These are phyloP conservation scores for Medicago ruthenica DNA, from an alignment of 306 rosid genomes.

Conservation along the genomic window DNA sequence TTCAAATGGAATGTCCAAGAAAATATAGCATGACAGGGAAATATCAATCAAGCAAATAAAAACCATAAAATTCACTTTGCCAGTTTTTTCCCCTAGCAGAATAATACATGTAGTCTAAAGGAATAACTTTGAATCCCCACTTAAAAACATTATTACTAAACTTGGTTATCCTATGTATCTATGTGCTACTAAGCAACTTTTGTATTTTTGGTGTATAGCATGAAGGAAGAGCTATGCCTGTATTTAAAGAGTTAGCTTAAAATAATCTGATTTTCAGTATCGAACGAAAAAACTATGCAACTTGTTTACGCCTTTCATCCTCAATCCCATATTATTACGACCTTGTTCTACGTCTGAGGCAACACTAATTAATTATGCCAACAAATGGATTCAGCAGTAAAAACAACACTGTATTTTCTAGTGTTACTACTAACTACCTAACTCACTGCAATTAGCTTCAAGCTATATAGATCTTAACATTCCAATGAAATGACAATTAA, in stretches of 20 bases:
- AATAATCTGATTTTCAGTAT: neutral
- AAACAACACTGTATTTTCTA: neutral
- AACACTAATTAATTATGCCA: neutral
- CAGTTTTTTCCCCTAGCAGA: neutral
- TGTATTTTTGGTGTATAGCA: neutral
- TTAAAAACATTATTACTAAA: neutral
- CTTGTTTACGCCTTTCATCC: neutral
- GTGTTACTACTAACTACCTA: conserved; percentile 10
- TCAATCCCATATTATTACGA: neutral
- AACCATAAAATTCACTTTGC: neutral
- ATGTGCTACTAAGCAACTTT: conserved; percentile 5
- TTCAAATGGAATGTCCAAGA: conserved; percentile 6
- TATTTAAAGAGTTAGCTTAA: conserved; percentile 2
- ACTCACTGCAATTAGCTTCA: neutral
- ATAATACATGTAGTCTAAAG: neutral
- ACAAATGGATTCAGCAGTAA: conserved; percentile 2
- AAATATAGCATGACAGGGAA: neutral
- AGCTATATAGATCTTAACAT: neutral
- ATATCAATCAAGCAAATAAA: conserved; percentile 1
- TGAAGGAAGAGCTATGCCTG: conserved; percentile 14
- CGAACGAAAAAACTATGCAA: neutral
- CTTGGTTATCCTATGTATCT: conserved; percentile 20
- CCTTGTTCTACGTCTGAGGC: neutral
- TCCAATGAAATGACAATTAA: neutral
- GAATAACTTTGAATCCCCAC: neutral